Base-by-base conservation (phyloP, 2,329 filamentous ascomycete genomes). In the Penicillium sclerotigenum region DNA sequence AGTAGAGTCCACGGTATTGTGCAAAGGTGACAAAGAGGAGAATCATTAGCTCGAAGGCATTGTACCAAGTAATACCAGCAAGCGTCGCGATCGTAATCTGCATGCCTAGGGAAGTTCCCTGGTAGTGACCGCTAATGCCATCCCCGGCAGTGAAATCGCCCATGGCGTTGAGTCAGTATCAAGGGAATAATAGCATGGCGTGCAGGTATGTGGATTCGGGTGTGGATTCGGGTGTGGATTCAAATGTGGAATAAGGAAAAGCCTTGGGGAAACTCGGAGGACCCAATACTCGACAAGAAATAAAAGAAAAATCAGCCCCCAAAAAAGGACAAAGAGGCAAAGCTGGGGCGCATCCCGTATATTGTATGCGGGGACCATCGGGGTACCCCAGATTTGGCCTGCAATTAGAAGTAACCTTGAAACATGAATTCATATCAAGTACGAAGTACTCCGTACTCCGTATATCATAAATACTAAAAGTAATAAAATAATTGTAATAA, bases 21-120 rank as follows among this genome's bases (percentile, higher is more conserved):
- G 72, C 73, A 59, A 81, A 81, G 6, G 77, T 80, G 57, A 77
- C 73, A 49, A 79, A 79, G 54, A 80, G 71, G 42, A 80, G 74
- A 40, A 80, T 69, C 55, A 77, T 69, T 28, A 81, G 73, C 56
- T 81, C 79, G 43, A 80, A 66, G 42, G 77, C 76, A 59, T 80
- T 81, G 63, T 81, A 81, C 72, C 77, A 77, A 36, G 78, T 73
- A 42, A 81, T 69, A 7, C 73, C 77, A 16, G 77, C 72, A 53
- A 82, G 75, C 10, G 76, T 75, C 9, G 73, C 75, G 58, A 80
- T 79, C 52, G 73, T 68, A 58, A 79, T 75, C 52, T 75, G 68
- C 56, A 75, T 64, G 13, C 68, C 71, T 49, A 75, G 61, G 47
- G 70, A 69, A 22, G 66, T 53, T 47, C 70, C 71, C 18, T 65